Evolutionary conservation across 129 eudicot genomes (phyloP).

Genomic region (Erigeron canadensis): DNA sequence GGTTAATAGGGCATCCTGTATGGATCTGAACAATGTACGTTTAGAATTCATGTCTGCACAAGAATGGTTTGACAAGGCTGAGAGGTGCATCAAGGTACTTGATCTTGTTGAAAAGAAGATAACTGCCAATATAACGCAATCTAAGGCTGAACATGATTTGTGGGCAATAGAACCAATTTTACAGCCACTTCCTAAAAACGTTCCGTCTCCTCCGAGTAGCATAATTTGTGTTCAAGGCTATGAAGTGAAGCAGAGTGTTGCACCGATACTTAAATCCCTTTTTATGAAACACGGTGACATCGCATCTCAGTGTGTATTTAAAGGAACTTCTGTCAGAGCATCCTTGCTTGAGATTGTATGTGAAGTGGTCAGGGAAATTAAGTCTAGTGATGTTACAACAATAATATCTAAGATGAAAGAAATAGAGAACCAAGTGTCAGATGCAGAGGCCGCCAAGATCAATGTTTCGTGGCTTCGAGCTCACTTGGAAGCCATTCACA

Average conservation of each 20-base stretch:
- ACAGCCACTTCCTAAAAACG: neutral
- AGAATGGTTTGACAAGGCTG: neutral
- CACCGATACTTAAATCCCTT: neutral
- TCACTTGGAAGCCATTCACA: neutral
- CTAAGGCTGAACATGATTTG: neutral
- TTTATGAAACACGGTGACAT: neutral
- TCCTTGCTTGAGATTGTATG: neutral
- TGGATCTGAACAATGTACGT: neutral
- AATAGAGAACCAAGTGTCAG: neutral
- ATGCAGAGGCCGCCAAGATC: neutral
- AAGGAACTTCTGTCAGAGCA: neutral
- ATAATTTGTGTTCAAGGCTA: neutral
- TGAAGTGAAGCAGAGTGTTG: neutral
- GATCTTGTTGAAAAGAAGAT: neutral
- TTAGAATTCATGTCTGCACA: neutral
- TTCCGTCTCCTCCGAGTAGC: neutral
- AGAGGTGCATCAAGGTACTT: neutral
- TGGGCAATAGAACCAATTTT: neutral
- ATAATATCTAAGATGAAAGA: neutral
- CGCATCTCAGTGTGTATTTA: neutral
- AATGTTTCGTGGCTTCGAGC: neutral
- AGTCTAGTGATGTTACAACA: neutral
- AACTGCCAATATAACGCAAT: neutral
- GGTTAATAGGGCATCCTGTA: neutral
- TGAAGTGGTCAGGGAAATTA: neutral